Evolutionary conservation across 176 grass and related monocot genomes (phyloP), one percentile per base, ranked within the genome.

Genomic region (Aegilops longissima): DNA sequence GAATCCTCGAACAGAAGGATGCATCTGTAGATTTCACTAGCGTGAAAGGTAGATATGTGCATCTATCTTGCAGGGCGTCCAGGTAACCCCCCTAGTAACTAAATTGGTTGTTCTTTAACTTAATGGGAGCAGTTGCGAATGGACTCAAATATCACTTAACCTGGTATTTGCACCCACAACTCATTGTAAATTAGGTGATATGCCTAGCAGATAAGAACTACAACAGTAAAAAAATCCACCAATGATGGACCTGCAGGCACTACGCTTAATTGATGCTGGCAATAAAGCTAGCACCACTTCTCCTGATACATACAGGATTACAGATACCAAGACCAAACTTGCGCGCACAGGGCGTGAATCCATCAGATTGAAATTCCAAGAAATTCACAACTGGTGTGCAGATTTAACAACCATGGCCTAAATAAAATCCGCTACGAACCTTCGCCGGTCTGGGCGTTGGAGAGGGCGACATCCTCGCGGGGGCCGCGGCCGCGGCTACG

Each of bases 371-470:
- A 16, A 42, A 27, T 36, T 16, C 30, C 17, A 25, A 17, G 17
- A 20, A 27, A 29, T 40, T 42, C 3, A 65, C 0, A 31, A 1
- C 17, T 17, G 25, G 1, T 42, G 66, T 56, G 59, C 24, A 36
- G 66, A 45, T 42, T n/a, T 24, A 77, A 71, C 16, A 77, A 71
- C 16, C 73, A 70, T 35, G 78, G 29, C 30, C 75, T 44, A 38
- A 70, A 70, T 65, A 14, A 29, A 18, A 85, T 36, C 58, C 34
- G 9, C 40, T 42, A 42, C 92, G 11, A 86, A 94, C 87, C 93
- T 92, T 92, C 90, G n/a, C 86, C 86, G 0, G 68, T 90, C 83
- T 90, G 85, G 52, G 85, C 63, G 76, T 92, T 81, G 73, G 74
- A 83, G 83, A 95, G 52, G 6, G 47, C 77, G 5, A 95, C 74